phyloP scores from a whole-genome alignment of 2,329 filamentous ascomycete genomes.

The Exophiala sideris region DNA sequence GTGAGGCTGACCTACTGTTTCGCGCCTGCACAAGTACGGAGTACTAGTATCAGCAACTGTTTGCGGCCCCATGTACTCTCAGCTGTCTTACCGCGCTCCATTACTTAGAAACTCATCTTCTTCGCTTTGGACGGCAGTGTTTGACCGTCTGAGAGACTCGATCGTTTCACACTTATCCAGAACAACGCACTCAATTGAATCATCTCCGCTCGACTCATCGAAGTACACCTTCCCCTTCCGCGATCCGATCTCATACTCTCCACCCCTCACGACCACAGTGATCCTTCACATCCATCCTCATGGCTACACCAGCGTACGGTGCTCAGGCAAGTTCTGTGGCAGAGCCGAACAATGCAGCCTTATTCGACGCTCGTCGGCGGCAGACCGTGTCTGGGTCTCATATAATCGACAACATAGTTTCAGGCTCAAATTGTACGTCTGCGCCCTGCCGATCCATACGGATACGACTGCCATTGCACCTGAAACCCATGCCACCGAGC shows the following conservation, averaged over 20 bases:
- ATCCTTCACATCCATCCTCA: neutral
- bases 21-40: too few species aligned
- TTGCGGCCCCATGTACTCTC: too few species aligned
- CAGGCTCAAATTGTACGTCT: conserved; percentile 85
- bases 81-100: too few species aligned
- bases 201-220: too few species aligned
- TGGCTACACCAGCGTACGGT: conserved; percentile 28
- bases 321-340: conserved; percentile 36
- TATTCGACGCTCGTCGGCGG: conserved; percentile 43
- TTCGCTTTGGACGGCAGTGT: too few species aligned
- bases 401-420: conserved; percentile 92
- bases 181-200: too few species aligned
- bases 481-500: neutral
- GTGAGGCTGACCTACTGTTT: too few species aligned
- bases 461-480: neutral
- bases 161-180: too few species aligned
- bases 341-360: conserved; percentile 43
- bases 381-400: conserved; percentile 52
- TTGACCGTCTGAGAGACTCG: too few species aligned
- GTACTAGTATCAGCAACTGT: too few species aligned
- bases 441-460: neutral
- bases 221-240: too few species aligned
- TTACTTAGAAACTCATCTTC: too few species aligned
- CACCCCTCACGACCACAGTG: neutral
- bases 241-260: neutral